A percentile compares a stretch with the other conserved stretches of the same genome.
Conservation (phyloP, 305 asterid species). For the Fraxinus paxiana region DNA sequence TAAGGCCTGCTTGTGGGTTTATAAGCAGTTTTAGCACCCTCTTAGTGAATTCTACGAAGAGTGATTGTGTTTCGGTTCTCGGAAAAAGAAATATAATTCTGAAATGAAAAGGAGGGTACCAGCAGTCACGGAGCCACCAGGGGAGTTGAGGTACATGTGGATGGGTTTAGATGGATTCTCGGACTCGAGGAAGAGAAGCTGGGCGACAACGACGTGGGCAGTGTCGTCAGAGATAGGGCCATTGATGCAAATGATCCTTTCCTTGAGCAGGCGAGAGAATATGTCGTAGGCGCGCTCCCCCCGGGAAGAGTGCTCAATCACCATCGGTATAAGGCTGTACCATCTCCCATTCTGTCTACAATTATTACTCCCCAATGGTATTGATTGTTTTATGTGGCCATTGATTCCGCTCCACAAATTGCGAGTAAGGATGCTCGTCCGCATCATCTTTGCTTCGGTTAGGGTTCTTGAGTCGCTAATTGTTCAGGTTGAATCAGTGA, state of each 20-base stretch:
- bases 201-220: slow-evolving; percentile 86
- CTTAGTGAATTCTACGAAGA: background rate
- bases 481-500: background rate
- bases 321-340: slow-evolving; percentile 80
- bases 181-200: slow-evolving; percentile 84
- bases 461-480: background rate
- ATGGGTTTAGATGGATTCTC: slow-evolving; percentile 90
- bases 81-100: background rate
- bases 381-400: slow-evolving; percentile 9
- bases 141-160: slow-evolving; percentile 90
- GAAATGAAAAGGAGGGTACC: slow-evolving; percentile 35
- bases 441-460: slow-evolving; percentile 23
- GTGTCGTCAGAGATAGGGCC: slow-evolving; percentile 87
- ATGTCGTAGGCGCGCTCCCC: slow-evolving; percentile 96
- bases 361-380: background rate
- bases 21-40: background rate
- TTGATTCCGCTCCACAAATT: slow-evolving; percentile 28
- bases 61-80: background rate
- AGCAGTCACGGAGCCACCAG: slow-evolving; percentile 90
- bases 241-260: slow-evolving; percentile 85
- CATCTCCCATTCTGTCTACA: slow-evolving; percentile 25
- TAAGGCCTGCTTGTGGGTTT: background rate
- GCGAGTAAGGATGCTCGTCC: slow-evolving; percentile 34
- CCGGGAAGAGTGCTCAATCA: slow-evolving; percentile 83
- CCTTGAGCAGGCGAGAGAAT: slow-evolving; percentile 81